Conservation (phyloP, 495 filamentous ascomycete species). For the Penicillium alfredii region DNA sequence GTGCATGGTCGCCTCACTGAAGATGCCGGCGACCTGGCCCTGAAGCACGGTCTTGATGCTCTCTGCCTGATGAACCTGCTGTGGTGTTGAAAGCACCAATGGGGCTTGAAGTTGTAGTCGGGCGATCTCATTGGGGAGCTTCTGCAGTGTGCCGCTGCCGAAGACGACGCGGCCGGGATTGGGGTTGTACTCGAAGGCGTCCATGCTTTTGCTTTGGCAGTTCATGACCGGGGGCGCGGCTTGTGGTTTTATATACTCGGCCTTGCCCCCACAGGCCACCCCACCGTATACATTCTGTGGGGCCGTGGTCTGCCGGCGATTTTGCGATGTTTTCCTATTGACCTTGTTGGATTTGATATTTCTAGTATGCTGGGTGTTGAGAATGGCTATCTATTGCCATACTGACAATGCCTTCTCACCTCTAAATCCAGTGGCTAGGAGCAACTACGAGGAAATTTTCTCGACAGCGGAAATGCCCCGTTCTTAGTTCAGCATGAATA, state of each 20-base stretch:
- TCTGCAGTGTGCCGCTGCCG: slow-evolving; percentile 54
- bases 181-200: slow-evolving; percentile 56
- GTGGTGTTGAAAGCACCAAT: slow-evolving; percentile 53
- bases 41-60: slow-evolving; percentile 44
- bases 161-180: slow-evolving; percentile 58
- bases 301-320: too few species aligned
- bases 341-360: too few species aligned
- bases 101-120: slow-evolving; percentile 50
- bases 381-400: too few species aligned
- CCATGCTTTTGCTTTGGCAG: too few species aligned
- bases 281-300: too few species aligned
- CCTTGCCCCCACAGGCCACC: neutral
- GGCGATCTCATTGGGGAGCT: slow-evolving; percentile 53
- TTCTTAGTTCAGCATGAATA: slow-evolving; percentile 16
- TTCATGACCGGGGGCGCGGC: too few species aligned
- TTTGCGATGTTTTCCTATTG: too few species aligned
- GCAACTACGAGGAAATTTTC: too few species aligned
- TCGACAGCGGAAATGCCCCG: slow-evolving; percentile 16
- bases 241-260: too few species aligned
- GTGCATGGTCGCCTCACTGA: slow-evolving; percentile 62
- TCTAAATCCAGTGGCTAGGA: too few species aligned
- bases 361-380: too few species aligned
- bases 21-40: slow-evolving; percentile 50
- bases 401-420: too few species aligned
- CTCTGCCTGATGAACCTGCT: slow-evolving; percentile 49